Base-by-base conservation (phyloP, 768 basidiomycete species). In the Pleurotus sapidus region DNA sequence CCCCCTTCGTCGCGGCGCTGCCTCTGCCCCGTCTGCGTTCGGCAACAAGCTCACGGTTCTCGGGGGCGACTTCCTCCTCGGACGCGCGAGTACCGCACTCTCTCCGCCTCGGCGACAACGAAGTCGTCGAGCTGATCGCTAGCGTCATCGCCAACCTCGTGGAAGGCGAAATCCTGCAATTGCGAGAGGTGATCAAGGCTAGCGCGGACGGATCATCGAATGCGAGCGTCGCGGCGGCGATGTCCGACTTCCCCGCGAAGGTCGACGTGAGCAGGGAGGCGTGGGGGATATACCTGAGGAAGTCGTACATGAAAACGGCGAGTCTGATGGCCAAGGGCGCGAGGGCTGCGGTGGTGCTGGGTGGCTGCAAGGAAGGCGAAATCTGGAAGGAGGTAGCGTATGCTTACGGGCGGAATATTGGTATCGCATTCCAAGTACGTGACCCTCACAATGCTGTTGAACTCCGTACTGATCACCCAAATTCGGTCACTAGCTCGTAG, bases 31-130 rank as follows among this genome's bases (percentile, higher is more conserved):
- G 0, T 79, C 82, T 24, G 74, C 74, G 1, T 93, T 94, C 66
- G 93, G 91, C 9, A 97, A 95, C 79, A 99, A 99, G 69, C 81
- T 98, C 3, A 82, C 93, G 37, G 87, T 99, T 63, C 86, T 99
- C 14, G 95, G 89, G 0, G 97, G 97, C 6, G 97, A 98, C 72
- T 98, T 98, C 71, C 78, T 99, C 17, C 83, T 99, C 7, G 97
- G 93, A 6, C 85, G 97, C 48, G 90, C 95, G 9, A 90, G 87
- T 61, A 87, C 93, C 2, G 92, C 93, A 0, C 78, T 98, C 7
- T 87, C 93, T n/a, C 0, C 81, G 95, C 8, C 79, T 99, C 5
- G 95, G 95, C 4, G 87, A 88, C 59, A 78, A 73, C 64, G 93
- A 98, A 67, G 95, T 96, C 53, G 93, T 98, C 50, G 97, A 99